Evolutionary conservation across 169 alveolate species (phyloP), one percentile per base, ranked within the genome.

Genomic region (Cryptosporidium ubiquitum): DNA sequence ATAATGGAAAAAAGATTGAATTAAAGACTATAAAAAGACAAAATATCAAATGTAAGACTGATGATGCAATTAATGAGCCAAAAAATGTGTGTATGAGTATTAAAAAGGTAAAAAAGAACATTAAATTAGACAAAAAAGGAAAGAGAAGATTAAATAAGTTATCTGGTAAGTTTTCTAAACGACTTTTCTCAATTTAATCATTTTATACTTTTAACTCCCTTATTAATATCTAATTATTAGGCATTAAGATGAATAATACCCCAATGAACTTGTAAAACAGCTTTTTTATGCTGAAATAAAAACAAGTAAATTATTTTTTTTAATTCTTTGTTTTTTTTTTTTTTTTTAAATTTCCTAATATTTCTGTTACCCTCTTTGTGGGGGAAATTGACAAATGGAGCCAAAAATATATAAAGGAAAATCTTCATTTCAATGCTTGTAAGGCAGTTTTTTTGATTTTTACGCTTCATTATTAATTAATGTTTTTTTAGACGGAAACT

Each of bases 91-190:
- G 26, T 14, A 79, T 79, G 75, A 66, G 40, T 31, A 49, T 79
- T 0, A 44, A n/a, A 20, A 79, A 79, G 68, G 89, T 79, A 23
- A 58, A 64, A 33, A 79, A 58, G 20, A 58, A 58, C n/a, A 9
- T 44, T 29, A 79, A 79, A 79, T 35, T 79, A 18, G 89, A 79
- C 35, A 79, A 44, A 64, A 79, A 64, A 58, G 66, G 69, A 29
- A 31, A 47, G 35, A 79, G 52, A 40, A 58, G 89, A 49, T 44
- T 79, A 49, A 64, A 37, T 61, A 79, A 61, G n/a, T 42, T 79
- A 66, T 23, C 61, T 2, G 49, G 89, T 79, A 79, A 61, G 89
- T 64, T 61, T 61, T 60, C 23, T 20, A 12, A n/a, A n/a, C 10
- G 16, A 23, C 1, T 20, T 26, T 3, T 26, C 6, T 26, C n/a